phyloP scores from a whole-genome alignment of 208 protist genomes.

The Trichomonas tenax region DNA sequence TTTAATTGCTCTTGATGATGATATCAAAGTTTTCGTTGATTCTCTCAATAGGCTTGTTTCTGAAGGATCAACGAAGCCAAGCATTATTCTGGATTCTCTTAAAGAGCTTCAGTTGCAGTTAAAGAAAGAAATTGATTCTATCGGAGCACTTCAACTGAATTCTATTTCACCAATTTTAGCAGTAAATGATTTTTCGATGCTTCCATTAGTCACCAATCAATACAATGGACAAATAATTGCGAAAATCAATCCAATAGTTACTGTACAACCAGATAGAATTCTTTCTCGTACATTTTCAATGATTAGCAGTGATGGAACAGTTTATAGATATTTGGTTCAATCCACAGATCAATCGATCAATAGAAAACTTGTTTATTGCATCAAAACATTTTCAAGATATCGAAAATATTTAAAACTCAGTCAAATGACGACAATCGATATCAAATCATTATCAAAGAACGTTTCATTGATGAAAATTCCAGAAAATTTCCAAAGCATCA shows the following conservation, averaged over 20 bases:
- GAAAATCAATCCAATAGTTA: neutral
- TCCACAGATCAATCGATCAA: neutral
- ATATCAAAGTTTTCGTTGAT: neutral
- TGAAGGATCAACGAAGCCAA: neutral
- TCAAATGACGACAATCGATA: neutral
- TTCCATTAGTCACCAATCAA: neutral
- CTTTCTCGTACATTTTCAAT: neutral
- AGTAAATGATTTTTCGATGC: neutral
- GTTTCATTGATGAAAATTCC: neutral
- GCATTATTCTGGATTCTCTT: neutral
- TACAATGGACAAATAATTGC: neutral
- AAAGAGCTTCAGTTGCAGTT: neutral
- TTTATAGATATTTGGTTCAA: neutral
- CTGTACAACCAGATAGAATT: neutral
- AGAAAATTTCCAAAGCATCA: neutral
- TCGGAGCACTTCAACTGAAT: neutral
- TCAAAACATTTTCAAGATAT: neutral
- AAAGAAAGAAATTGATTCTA: neutral
- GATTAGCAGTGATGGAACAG: neutral
- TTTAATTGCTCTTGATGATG: neutral
- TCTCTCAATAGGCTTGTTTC: neutral
- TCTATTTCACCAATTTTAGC: neutral
- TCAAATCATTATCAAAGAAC: neutral
- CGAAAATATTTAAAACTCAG: neutral
- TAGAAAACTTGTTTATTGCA: neutral